Base-by-base conservation (phyloP, 2,329 filamentous ascomycete genomes). In the Talaromyces islandicus region DNA sequence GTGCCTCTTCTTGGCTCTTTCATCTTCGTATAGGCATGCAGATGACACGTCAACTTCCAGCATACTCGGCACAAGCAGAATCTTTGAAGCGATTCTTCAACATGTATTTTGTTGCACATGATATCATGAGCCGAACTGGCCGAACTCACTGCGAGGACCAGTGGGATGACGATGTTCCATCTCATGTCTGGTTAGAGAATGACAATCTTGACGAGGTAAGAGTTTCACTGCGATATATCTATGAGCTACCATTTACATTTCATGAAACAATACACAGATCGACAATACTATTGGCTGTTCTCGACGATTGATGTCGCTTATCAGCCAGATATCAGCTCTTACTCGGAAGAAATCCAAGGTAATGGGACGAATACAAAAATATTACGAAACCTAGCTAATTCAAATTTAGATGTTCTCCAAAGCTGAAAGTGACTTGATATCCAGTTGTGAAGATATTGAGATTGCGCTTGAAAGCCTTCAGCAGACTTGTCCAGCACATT, bases 61-160 rank as follows among this genome's bases (percentile, higher is more conserved):
- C 52, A 19, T 27, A 64, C 10, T 24, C 54, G 19, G 62, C 62
- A 11, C 62, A 68, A 54, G 62, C 54, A 11, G 57, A 63, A 10
- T 66, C 64, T 24, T 62, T 60, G 50, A 60, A 60, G 38, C 54
- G 59, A 1, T 60, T 60, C 29, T 60, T 60, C 51, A 57, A 57
- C 17, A 60, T 72, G 65, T 73, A 73, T 60, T 72, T 73, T 60
- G 68, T 72, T 2, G 69, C 69, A 7, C 71, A 73, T 58, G 69
- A 71, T 53, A 69, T 72, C 27, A 72, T 73, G 71, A 69, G 66
- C 11, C 64, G 65, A 3, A 67, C 63, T n/a, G 66, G 62, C 2
- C 62, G 61, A 2, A 25, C 54, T 12, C 48, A 60, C 7, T 60
- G 54, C 21, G 54, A 48, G 11, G 61, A 60, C 30, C 24, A 59